Evolutionary conservation across 2,329 filamentous ascomycete species (phyloP).

Genomic region (Tolypocladium amazonense): DNA sequence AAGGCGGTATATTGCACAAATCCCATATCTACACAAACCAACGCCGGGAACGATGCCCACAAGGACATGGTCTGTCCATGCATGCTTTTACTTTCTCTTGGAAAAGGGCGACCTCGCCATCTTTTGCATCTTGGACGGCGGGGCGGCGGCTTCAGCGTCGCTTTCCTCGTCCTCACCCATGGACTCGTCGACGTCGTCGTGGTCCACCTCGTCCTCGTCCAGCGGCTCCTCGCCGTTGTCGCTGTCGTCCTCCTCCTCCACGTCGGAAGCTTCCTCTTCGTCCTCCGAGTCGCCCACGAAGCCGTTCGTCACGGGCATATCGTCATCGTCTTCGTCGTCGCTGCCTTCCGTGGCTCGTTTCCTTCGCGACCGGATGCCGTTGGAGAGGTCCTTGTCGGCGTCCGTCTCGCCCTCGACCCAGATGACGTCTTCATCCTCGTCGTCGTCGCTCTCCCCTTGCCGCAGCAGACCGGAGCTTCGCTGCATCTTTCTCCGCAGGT

Average conservation of each 20-base stretch:
- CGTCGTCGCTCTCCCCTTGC: slow-evolving; percentile 36
- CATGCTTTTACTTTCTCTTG: slow-evolving; percentile 21
- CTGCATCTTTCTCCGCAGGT: slow-evolving; percentile 62
- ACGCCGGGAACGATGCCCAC: not conserved
- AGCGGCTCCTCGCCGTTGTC: slow-evolving; percentile 37
- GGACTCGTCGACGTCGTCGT: slow-evolving; percentile 46
- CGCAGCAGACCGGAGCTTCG: slow-evolving; percentile 23
- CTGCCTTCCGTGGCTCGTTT: slow-evolving; percentile 35
- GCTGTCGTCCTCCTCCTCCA: slow-evolving; percentile 24
- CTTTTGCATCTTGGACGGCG: slow-evolving; percentile 35
- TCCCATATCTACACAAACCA: slow-evolving; percentile 3
- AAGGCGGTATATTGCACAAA: not conserved
- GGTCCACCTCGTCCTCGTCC: slow-evolving; percentile 49
- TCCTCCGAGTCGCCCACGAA: slow-evolving; percentile 50
- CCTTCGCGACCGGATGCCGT: slow-evolving; percentile 22
- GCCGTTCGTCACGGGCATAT: slow-evolving; percentile 43
- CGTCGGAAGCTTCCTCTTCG: slow-evolving; percentile 37
- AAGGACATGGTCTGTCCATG: not conserved
- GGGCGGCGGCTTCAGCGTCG: slow-evolving; percentile 35
- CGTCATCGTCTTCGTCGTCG: slow-evolving; percentile 48
- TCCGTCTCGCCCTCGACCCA: slow-evolving; percentile 79
- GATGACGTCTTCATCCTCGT: slow-evolving; percentile 60
- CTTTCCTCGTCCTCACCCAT: slow-evolving; percentile 45
- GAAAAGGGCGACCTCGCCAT: slow-evolving; percentile 21
- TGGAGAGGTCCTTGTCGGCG: slow-evolving; percentile 25